Evolutionary conservation across 768 basidiomycete genomes (phyloP), one percentile per base, ranked within the genome.

Genomic region (Trametes gibbosa): DNA sequence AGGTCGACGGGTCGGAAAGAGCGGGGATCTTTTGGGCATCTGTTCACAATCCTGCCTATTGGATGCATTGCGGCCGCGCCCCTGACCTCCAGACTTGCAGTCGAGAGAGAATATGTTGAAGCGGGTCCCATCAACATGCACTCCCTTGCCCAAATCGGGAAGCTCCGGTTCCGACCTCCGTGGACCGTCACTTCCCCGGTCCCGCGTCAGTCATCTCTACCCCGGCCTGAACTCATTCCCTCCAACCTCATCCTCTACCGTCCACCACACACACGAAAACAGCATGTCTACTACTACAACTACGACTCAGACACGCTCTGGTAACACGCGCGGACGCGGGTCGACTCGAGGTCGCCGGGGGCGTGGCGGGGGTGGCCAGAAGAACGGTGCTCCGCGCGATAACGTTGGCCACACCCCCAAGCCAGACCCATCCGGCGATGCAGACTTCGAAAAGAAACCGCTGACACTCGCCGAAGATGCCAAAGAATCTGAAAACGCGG

Each of bases 301-400:
- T 5, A 19, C 61, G 1, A 53, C 61, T n/a, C 56, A 56, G 37
- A 50, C 61, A 1, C 55, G 53, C n/a, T 1, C 50, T 4, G 41
- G 47, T 9, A 66, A 61, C 45, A 46, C 57, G 29, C 60, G 66
- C 14, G 65, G 66, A 5, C 65, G 67, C 9, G 64, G 65, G 43
- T 62, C 65, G 9, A 61, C 57, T 42, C 57, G 63, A 40, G 65
- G 62, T n/a, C 61, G 65, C 27, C 64, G 66, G 2, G 66, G 48
- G 16, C 48, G 62, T 35, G 56, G 58, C 17, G 47, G 52, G 25
- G 13, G 17, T 16, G 39, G 46, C 25, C 39, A 61, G 29, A 58
- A 51, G 37, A 21, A 45, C 27, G 56, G 40, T 25, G 23, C 52
- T 43, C 6, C 52, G 17, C 56, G 53, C 50, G 60, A 51, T 27